Base-by-base conservation (phyloP, 495 filamentous ascomycete genomes). In the Xylaria grammica region DNA sequence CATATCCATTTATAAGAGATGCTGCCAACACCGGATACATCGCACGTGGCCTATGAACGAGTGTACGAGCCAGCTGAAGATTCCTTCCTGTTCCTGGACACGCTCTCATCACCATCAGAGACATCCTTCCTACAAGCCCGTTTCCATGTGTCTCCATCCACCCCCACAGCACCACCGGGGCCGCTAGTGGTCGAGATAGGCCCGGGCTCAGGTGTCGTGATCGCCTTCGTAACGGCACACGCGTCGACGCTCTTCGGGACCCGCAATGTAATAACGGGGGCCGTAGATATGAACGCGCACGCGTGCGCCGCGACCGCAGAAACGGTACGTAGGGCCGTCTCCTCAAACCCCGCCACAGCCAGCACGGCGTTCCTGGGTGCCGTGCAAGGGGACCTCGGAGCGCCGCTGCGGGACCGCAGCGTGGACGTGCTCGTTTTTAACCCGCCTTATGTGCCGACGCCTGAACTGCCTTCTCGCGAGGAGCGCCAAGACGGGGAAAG, bases 31-130 rank as follows among this genome's bases (percentile, higher is more conserved):
- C 95, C 95, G 1, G 90, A 90, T 55, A 99, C 95, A 19, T 88
- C 89, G 22, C 95, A 99, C 78, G 90, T 97, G 60, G 85, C 90
- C 60, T 93, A 92, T 75, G 81, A 90, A 72, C 87, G 86, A 29
- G 86, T 97, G 69, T 99, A 99, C 78, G 91, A 96, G 72, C 95
- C 95, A 45, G 89, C 94, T 11, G 95, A 97, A 77, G 95, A 99
- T 77, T 96, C 92, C 19, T 98, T 89, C 74, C 86, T 99, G n/a
- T 82, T 99, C 36, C 85, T 99, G 27, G 95, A 99, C 79, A 95
- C 93, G 0, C 82, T 99, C 29, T 92, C 93, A n/a, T 88, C 89
- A 4, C 44, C 78, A 10, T 72, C 84, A 13, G 91, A 96, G 76
- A 90, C 85, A 5, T 63, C 81, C 36, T 99, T 94, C 75, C 87